These are phyloP conservation scores for Trichoderma afroharzianum DNA, from an alignment of 2,329 filamentous ascomycete genomes.

Conservation along the genomic window DNA sequence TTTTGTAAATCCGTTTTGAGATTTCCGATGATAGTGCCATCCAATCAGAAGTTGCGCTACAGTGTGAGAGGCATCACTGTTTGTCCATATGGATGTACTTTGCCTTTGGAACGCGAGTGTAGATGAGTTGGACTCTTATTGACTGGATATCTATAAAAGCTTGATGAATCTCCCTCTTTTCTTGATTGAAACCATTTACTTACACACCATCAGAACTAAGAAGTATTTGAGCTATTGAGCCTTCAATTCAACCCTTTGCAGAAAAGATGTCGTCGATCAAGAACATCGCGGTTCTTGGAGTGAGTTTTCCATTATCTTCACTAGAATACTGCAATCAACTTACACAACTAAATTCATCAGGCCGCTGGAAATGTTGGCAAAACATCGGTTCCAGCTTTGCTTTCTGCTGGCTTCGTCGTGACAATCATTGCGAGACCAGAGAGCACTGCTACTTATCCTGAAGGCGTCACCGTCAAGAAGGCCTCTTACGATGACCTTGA, in stretches of 20 bases:
- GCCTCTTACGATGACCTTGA: background rate
- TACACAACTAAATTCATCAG: background rate
- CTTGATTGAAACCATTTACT: background rate
- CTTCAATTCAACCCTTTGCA: too few relatives aligned
- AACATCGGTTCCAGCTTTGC: background rate
- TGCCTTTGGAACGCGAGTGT: background rate
- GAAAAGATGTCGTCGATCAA: background rate
- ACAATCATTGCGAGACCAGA: slow-evolving; percentile 8
- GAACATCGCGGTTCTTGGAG: slow-evolving; percentile 1
- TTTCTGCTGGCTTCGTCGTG: slow-evolving; percentile 6
- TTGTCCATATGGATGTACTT: background rate
- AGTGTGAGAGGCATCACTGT: background rate
- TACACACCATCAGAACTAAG: background rate
- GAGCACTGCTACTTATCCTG: background rate
- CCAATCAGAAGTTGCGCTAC: background rate
- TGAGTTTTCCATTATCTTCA: background rate
- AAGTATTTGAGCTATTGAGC: background rate
- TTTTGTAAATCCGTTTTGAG: slow-evolving; percentile 4
- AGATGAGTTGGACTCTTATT: too few relatives aligned
- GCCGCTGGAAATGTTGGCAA: slow-evolving; percentile 9
- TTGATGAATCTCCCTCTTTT: background rate
- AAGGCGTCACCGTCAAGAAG: background rate
- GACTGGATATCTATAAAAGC: background rate
- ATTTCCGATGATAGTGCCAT: background rate
- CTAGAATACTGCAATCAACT: background rate